Conservation (phyloP, 164 flowering plant species). For the Chimonanthus praecox region DNA sequence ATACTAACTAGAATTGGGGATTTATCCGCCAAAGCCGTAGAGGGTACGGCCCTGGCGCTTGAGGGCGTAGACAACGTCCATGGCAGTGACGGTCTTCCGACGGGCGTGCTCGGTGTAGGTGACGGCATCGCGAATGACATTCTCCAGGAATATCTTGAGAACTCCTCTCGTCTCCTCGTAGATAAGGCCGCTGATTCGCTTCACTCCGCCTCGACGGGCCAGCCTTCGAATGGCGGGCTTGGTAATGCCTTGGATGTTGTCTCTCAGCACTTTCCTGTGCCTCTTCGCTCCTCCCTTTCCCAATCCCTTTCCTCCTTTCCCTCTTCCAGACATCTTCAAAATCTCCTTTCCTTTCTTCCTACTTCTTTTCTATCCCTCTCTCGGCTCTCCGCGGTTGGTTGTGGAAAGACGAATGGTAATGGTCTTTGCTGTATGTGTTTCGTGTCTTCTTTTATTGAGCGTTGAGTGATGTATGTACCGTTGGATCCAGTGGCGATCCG, state of each 20-base stretch:
- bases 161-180: constrained; percentile 22
- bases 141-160: constrained; percentile 18
- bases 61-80: constrained; percentile 20
- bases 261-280: constrained; percentile 21
- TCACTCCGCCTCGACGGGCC: constrained; percentile 16
- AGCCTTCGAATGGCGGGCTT: constrained; percentile 18
- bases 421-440: not conserved
- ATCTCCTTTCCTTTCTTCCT: too few species aligned
- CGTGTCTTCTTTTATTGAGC: not conserved
- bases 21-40: constrained; percentile 20
- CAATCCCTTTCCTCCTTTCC: constrained; percentile 22
- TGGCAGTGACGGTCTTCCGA: constrained; percentile 21
- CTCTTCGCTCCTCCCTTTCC: constrained; percentile 28
- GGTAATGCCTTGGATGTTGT: constrained; percentile 21
- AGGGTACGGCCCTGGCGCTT: constrained; percentile 22
- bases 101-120: constrained; percentile 21
- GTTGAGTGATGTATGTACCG: not conserved
- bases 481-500: constrained; percentile 10
- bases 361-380: not conserved
- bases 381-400: not conserved
- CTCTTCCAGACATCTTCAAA: constrained; percentile 17
- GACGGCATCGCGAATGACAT: constrained; percentile 18
- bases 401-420: not conserved
- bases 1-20: not conserved
- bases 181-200: constrained; percentile 18